Evolutionary conservation across 1,284 basidiomycete species (phyloP).

Genomic region (Tilletia walkeri): DNA sequence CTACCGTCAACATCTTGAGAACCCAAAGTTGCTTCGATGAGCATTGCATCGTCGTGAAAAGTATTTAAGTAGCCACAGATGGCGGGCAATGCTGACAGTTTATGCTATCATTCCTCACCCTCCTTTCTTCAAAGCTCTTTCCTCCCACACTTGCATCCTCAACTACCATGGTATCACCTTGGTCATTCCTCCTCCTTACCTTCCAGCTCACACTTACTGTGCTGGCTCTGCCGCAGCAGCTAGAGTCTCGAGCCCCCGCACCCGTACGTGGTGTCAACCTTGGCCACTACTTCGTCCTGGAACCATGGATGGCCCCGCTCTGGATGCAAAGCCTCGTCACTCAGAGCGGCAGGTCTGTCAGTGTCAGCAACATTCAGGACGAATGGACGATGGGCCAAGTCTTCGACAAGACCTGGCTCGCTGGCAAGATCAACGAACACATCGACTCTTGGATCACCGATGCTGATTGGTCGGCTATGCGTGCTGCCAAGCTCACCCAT

Average conservation of each 20-base stretch:
- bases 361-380: constrained; percentile 30
- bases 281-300: constrained; percentile 19
- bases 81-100: too few relatives aligned
- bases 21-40: too few relatives aligned
- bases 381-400: constrained; percentile 25
- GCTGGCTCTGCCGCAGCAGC: background rate
- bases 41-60: too few relatives aligned
- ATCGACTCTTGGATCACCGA: constrained; percentile 21
- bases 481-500: constrained; percentile 27
- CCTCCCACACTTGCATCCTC: background rate
- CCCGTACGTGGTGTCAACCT: constrained; percentile 1
- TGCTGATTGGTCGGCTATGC: constrained; percentile 22
- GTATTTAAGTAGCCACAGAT: too few relatives aligned
- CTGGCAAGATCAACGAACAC: constrained; percentile 14
- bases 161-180: background rate
- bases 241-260: background rate
- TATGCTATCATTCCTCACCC: background rate
- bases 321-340: constrained; percentile 18
- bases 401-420: constrained; percentile 12
- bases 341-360: constrained; percentile 34
- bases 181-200: background rate
- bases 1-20: too few relatives aligned
- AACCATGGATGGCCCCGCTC: constrained; percentile 25
- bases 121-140: background rate
- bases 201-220: background rate